Conservation (phyloP, 345 rosid species). For the Aurinia saxatilis region DNA sequence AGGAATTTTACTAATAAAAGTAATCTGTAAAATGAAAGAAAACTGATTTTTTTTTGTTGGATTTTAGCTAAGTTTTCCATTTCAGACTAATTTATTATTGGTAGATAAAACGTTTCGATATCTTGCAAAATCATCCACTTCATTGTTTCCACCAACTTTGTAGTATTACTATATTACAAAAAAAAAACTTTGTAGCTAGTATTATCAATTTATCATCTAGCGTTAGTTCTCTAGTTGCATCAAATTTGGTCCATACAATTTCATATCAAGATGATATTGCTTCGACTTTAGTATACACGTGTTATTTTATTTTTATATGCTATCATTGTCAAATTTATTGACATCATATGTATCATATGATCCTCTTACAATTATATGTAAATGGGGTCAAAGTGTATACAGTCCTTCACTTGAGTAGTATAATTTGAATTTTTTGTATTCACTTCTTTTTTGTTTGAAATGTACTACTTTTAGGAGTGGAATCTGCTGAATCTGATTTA, state of each 20-base stretch:
- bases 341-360: neutral
- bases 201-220: too few relatives aligned
- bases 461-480: conserved; percentile 52
- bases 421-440: neutral
- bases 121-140: conserved; percentile 16
- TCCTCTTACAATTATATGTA: neutral
- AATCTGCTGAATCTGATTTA: conserved; percentile 86
- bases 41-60: neutral
- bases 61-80: neutral
- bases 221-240: neutral
- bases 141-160: conserved; percentile 13
- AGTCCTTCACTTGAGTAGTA: neutral
- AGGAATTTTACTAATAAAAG: neutral
- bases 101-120: conserved; percentile 22
- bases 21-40: neutral
- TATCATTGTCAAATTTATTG: neutral
- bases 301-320: neutral
- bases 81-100: neutral
- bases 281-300: conserved; percentile 14
- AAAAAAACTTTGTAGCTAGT: too few relatives aligned
- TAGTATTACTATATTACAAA: neutral
- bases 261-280: conserved; percentile 13
- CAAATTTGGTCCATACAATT: conserved; percentile 14
- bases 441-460: neutral
- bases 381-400: conserved; percentile 5